These are phyloP conservation scores for Picea engelmannii DNA, from an alignment of 83 land plant species.

Conservation along the genomic window DNA sequence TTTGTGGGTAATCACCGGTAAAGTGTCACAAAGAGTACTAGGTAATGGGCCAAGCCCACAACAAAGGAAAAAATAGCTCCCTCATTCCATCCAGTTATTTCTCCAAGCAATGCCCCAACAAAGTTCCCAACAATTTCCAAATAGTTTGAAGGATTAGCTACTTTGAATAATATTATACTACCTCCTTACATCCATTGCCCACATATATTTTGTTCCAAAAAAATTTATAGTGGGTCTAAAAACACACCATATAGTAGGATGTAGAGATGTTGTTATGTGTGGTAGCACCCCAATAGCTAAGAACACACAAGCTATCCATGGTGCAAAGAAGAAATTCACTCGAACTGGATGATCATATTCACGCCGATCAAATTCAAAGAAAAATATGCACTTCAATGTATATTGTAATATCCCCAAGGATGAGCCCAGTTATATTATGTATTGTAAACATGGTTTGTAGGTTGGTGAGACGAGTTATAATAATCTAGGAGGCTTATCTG, in stretches of 20 bases:
- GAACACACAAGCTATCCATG: too few relatives aligned
- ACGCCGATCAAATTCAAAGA: slow-evolving; percentile 89
- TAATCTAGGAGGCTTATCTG: too few relatives aligned
- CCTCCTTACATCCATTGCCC: slow-evolving; percentile 98
- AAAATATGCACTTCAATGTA: slow-evolving; percentile 66
- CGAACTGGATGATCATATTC: slow-evolving; percentile 89
- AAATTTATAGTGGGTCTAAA: slow-evolving; percentile 74
- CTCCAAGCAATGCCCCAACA: slow-evolving; percentile 72
- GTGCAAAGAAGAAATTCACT: slow-evolving; percentile 79
- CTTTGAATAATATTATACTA: too few relatives aligned
- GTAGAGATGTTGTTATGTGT: neutral
- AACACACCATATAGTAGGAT: slow-evolving; percentile 58
- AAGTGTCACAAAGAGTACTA: slow-evolving; percentile 82
- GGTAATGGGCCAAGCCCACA: slow-evolving; percentile 84
- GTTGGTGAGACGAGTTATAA: too few relatives aligned
- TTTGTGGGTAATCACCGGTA: slow-evolving; percentile 90
- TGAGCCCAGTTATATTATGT: too few relatives aligned
- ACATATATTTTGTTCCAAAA: slow-evolving; percentile 82
- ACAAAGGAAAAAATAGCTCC: slow-evolving; percentile 82
- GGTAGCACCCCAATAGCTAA: too few relatives aligned
- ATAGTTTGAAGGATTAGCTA: too few relatives aligned
- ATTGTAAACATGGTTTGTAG: too few relatives aligned
- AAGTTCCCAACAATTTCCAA: slow-evolving; percentile 60
- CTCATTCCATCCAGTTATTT: slow-evolving; percentile 82
- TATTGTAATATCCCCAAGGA: too few relatives aligned